A percentile compares a stretch with the other conserved stretches of the same genome.
phyloP scores from a whole-genome alignment of 2,329 filamentous ascomycete genomes.

The Cladosporium colombiae region DNA sequence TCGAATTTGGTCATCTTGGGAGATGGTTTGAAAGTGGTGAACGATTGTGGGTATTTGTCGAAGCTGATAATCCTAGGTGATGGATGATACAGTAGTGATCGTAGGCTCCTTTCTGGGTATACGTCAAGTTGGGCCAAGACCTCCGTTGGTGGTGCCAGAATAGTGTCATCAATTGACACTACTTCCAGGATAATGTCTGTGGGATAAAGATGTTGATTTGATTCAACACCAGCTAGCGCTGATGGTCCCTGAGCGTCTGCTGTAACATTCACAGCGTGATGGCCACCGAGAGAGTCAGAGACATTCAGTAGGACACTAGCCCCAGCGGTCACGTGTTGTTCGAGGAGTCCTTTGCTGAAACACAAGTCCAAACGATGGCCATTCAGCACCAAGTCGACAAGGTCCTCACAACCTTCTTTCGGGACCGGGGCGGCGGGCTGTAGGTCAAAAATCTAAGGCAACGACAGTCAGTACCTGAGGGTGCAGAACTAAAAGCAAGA shows the following conservation, averaged over 20 bases:
- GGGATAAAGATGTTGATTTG: neutral
- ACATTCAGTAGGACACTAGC: slow-evolving; percentile 12
- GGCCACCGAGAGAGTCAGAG: neutral
- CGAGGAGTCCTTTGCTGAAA: slow-evolving; percentile 2
- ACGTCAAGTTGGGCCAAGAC: slow-evolving; percentile 7
- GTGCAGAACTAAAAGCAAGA: neutral
- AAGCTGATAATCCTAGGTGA: slow-evolving; percentile 9
- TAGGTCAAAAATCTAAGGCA: slow-evolving; percentile 20
- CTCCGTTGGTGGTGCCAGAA: slow-evolving; percentile 10
- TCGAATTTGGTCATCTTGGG: slow-evolving; percentile 7
- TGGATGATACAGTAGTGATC: slow-evolving; percentile 10
- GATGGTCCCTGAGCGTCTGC: slow-evolving; percentile 9
- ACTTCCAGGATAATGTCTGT: slow-evolving; percentile 4
- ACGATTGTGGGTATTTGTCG: slow-evolving; percentile 16
- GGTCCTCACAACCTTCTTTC: slow-evolving; percentile 14
- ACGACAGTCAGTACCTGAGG: slow-evolving; percentile 14
- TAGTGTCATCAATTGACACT: slow-evolving; percentile 11
- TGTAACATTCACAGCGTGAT: slow-evolving; percentile 11
- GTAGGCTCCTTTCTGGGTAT: slow-evolving; percentile 2
- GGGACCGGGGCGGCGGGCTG: slow-evolving; percentile 11
- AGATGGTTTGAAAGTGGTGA: slow-evolving; percentile 3
- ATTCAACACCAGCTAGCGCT: neutral
- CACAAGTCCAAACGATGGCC: slow-evolving; percentile 19
- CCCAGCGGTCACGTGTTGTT: slow-evolving; percentile 1
- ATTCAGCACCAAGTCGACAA: slow-evolving; percentile 18